Evolutionary conservation across 495 filamentous ascomycete species (phyloP), one percentile per base, ranked within the genome.

Genomic region (Annulohypoxylon maeteangense): DNA sequence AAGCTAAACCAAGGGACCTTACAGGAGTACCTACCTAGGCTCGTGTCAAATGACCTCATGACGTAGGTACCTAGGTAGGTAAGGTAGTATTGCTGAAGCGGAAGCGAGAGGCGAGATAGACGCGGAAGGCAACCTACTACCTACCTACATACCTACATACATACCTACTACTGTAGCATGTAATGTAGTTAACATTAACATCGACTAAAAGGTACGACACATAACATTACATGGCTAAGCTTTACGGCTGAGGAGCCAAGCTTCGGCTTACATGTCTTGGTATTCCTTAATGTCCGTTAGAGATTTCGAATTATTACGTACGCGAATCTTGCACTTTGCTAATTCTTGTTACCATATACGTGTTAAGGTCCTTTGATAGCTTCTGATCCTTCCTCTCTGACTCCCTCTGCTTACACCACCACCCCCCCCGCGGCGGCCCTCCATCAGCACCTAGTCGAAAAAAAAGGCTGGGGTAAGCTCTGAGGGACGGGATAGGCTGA

Each of bases 251-350:
- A 54, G 44, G 53, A 50, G 16, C 18, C n/a, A 51, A 38, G n/a
- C n/a, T 12, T 34, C 47, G 23, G 47, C 22, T n/a, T 51, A 51
- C 47, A 48, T 48, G 45, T 25, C 22, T 48, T 48, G 45, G 22
- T 53, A 61, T 36, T 65, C 12, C 42, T 6, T 32, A 29, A 14
- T 40, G 36, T n/a, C 36, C 12, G 36, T 40, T n/a, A 14, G 36
- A 40, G 36, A 40, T 57, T 61, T 62, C 60, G 61, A 65, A 73
- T 68, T 73, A 73, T 68, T 73, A 68, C 70, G 70, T 73, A 73
- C 70, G 55, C 60, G 40, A 62, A 60, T 65, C 55, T 65, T 32
- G 20, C 36, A 22, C 16, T 18, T 48, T 50, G 6, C 61, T n/a
- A 44, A 45, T 54, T 54, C 11, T 51, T 62, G 20, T 58, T 42